Evolutionary conservation across 129 eudicot genomes (phyloP), one percentile per base, ranked within the genome.

Genomic region (Tagetes erecta): DNA sequence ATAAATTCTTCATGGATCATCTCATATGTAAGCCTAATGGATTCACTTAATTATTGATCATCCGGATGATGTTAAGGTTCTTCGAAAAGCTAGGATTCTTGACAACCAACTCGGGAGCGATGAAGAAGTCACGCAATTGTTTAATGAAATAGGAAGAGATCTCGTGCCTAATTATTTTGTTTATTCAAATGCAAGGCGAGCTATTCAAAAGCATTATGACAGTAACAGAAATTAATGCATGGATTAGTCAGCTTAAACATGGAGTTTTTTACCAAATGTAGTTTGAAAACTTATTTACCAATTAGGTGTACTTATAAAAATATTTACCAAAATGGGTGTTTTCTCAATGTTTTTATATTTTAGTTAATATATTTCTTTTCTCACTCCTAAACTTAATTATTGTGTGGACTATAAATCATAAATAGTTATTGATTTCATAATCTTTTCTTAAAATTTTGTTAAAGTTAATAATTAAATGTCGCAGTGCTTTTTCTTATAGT

Each of bases 21-120:
- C 3, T 79, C 82, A 5, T 84, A 84, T 38, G 41, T 79, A 49
- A 42, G 79, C 11, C 74, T 85, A 34, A 77, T 85, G 31, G 84
- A 85, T 71, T 72, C 79, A 9, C 56, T 84, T 8, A 78, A 20
- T 20, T 20, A 39, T 84, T 4, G 82, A 76, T 64, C 70, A 77
- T n/a, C 30, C 66, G 0, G 76, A 76, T 56, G 87, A 79, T 9
- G 87, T 83, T n/a, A 77, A 76, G 74, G 59, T 56, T 38, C 79
- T 83, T 37, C 62, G 78, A 3, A 66, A 67, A 27, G 72, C 69
- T 0, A 80, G 82, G 35, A 49, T 83, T 34, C 64, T 83, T 1
- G 57, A 66, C 12, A 80, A 76, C 47, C 34, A 45, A 11, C 73
- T 80, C 4, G 80, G 84, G 31, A 80, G 75, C 2, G 78, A 81